A percentile compares a stretch with the other conserved stretches of the same genome.
phyloP scores from a whole-genome alignment of 345 rosid genomes.

The Melastoma malabathricum region DNA sequence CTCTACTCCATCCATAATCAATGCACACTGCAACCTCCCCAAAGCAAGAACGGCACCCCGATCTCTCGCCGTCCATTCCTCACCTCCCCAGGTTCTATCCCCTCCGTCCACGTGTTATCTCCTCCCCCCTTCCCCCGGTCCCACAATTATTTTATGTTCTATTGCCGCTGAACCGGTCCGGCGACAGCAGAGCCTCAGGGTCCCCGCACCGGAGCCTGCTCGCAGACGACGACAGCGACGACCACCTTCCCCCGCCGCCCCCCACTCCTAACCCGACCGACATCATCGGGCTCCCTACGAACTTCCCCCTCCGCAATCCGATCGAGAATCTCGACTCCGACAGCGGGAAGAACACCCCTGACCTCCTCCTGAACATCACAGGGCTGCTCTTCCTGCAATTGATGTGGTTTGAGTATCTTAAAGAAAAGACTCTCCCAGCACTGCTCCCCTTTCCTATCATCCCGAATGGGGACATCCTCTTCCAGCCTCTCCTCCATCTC shows the following conservation, averaged over 20 bases:
- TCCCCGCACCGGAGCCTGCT: constrained; percentile 92
- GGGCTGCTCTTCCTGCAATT: constrained; percentile 35
- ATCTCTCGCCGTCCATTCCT: constrained; percentile 16
- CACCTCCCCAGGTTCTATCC: constrained; percentile 7
- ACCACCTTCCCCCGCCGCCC: constrained; percentile 5
- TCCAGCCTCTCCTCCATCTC: constrained; percentile 67
- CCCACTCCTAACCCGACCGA: constrained; percentile 5
- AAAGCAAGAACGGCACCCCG: no score
- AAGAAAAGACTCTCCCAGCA: constrained; percentile 57
- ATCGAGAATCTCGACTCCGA: constrained; percentile 52
- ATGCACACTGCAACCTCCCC: no score
- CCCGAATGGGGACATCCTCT: constrained; percentile 78
- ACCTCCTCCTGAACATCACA: constrained; percentile 6
- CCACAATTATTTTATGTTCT: neutral
- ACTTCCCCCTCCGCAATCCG: constrained; percentile 42
- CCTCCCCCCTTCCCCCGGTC: neutral
- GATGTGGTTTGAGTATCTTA: constrained; percentile 43
- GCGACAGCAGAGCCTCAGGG: constrained; percentile 90
- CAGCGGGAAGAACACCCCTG: constrained; percentile 53
- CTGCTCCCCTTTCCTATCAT: constrained; percentile 30
- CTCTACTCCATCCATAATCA: no score
- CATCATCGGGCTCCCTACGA: constrained; percentile 80
- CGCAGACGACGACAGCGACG: constrained; percentile 47
- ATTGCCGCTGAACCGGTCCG: constrained; percentile 73
- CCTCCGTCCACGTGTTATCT: constrained; percentile 41